Percentiles rank a stretch among this genome's conserved stretches.
Evolutionary conservation across 2,329 filamentous ascomycete genomes (phyloP).

Genomic region (Coniochaeta sp.): DNA sequence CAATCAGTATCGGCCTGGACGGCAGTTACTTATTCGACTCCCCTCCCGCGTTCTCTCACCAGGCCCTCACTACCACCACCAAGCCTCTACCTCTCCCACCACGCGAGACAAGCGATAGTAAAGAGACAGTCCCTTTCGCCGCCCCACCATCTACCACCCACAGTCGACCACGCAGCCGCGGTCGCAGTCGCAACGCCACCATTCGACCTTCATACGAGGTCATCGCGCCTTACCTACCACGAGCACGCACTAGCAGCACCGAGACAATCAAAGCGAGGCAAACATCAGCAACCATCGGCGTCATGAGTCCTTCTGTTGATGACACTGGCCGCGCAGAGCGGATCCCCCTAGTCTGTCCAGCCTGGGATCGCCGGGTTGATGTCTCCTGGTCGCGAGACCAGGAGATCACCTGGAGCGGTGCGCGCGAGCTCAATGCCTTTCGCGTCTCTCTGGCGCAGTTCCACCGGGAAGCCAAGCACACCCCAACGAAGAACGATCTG

Average conservation of each 20-base stretch:
- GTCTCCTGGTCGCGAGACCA: slow-evolving; percentile 9
- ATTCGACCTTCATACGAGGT: background rate
- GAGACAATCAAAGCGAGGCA: background rate
- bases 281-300: background rate
- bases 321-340: background rate
- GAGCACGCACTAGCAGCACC: background rate
- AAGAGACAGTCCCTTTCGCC: background rate
- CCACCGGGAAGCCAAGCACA: background rate
- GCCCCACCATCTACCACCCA: background rate
- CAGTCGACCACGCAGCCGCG: background rate
- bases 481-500: slow-evolving; percentile 7
- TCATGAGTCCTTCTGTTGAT: background rate
- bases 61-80: background rate
- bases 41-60: background rate
- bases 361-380: slow-evolving; percentile 15
- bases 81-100: background rate
- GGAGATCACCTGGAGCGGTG: background rate
- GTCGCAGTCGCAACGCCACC: background rate
- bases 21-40: background rate
- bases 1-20: background rate
- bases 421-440: background rate
- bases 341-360: slow-evolving; percentile 3
- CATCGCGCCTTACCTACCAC: background rate
- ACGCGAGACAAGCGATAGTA: background rate
- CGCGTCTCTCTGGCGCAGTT: background rate